These are phyloP conservation scores for Monocercomonoides exilis DNA, from an alignment of 78 protist genomes.

Conservation along the genomic window DNA sequence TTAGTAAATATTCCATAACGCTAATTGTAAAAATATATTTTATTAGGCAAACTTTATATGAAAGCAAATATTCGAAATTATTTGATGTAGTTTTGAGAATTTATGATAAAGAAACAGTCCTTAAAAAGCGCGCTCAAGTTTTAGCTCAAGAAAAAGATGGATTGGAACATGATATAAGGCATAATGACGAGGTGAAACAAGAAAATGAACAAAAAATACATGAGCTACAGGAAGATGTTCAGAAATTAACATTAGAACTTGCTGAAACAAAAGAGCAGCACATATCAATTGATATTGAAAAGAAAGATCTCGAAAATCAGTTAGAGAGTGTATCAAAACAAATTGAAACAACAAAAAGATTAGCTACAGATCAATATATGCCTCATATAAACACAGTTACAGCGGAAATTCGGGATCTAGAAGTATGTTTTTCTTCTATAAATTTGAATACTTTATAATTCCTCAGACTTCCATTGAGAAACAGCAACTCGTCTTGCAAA, in stretches of 20 bases:
- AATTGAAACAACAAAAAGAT: not conserved
- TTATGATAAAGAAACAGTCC: constrained; percentile 33
- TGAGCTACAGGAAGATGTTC: not conserved
- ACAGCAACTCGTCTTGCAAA: not conserved
- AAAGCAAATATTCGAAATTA: constrained; percentile 35
- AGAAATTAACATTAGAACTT: not conserved
- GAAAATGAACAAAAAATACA: not conserved
- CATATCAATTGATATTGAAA: not conserved
- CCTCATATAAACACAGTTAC: not conserved
- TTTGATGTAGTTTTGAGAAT: constrained; percentile 26
- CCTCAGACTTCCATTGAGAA: no score
- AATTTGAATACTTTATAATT: no score
- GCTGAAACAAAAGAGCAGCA: not conserved
- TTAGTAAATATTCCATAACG: no score
- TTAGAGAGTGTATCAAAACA: not conserved
- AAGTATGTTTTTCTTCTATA: no score
- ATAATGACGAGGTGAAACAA: not conserved
- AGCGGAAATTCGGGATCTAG: not conserved
- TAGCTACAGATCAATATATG: not conserved
- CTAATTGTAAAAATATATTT: no score
- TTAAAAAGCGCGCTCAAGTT: constrained; percentile 24
- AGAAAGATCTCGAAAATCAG: not conserved
- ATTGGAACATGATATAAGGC: not conserved
- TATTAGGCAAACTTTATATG: not conserved
- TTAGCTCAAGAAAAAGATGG: not conserved